phyloP scores from a whole-genome alignment of 2,329 filamentous ascomycete species.

The Cladosporium sp. region DNA sequence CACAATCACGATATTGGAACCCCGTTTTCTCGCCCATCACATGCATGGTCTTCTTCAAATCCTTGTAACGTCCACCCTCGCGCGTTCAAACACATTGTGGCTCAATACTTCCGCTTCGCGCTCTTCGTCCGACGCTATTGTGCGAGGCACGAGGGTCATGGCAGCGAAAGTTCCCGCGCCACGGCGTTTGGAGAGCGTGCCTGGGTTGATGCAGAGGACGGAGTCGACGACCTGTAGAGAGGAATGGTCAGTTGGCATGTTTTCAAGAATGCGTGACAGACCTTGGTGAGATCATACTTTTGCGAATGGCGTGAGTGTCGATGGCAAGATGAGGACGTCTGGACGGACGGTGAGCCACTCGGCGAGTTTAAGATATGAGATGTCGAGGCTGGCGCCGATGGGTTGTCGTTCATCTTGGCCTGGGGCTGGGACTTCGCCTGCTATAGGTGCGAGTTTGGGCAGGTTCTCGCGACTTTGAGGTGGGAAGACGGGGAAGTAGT shows the following conservation, averaged over 20 bases:
- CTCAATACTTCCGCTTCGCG: conserved; percentile 55
- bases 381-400: conserved; percentile 75
- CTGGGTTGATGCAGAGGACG: conserved; percentile 86
- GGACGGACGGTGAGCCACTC: conserved; percentile 86
- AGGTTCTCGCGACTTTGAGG: conserved; percentile 65
- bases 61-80: conserved; percentile 79
- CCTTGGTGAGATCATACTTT: conserved; percentile 57
- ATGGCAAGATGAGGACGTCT: conserved; percentile 80
- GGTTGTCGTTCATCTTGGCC: conserved; percentile 48
- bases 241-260: neutral
- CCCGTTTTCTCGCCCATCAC: too few species aligned
- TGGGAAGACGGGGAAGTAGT: conserved; percentile 87
- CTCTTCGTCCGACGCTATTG: conserved; percentile 53
- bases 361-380: conserved; percentile 78
- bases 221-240: conserved; percentile 73
- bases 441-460: conserved; percentile 52
- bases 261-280: neutral
- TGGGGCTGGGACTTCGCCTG: conserved; percentile 32
- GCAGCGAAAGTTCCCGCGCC: conserved; percentile 82
- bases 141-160: conserved; percentile 67
- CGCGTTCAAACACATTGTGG: conserved; percentile 76
- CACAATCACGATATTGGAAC: too few species aligned
- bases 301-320: conserved; percentile 77
- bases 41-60: too few species aligned
- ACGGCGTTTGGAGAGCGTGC: conserved; percentile 76